phyloP scores from a whole-genome alignment of 1,139 yeast species.

The Yamadazyma diospyri region DNA sequence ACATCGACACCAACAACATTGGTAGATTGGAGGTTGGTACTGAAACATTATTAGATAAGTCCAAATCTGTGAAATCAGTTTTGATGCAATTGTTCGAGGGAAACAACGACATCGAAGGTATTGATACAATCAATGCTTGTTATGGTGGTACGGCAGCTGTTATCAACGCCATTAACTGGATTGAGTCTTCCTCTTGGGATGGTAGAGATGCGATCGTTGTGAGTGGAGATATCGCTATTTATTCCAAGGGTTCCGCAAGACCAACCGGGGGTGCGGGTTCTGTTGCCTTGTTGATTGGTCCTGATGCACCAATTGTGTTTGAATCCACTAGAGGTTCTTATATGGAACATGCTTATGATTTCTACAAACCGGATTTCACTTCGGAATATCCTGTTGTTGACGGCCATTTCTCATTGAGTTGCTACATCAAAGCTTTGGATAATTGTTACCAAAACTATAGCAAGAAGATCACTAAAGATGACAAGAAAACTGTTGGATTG shows the following conservation, averaged over 20 bases:
- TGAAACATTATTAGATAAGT: slow-evolving; percentile 93
- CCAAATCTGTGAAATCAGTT: slow-evolving; percentile 94
- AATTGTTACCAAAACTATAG: slow-evolving; percentile 80
- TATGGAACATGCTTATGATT: slow-evolving; percentile 97
- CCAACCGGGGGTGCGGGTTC: slow-evolving; percentile 99
- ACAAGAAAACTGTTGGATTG: slow-evolving; percentile 57
- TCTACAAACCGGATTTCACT: slow-evolving; percentile 96
- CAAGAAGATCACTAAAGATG: slow-evolving; percentile 64
- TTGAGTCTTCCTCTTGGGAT: slow-evolving; percentile 96
- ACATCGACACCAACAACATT: slow-evolving; percentile 72
- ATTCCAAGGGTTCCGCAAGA: slow-evolving; percentile 96
- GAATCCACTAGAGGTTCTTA: slow-evolving; percentile 85
- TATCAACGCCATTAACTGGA: slow-evolving; percentile 92
- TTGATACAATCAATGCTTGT: slow-evolving; percentile 96
- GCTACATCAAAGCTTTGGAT: slow-evolving; percentile 94
- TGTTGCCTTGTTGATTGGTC: slow-evolving; percentile 92
- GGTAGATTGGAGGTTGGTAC: slow-evolving; percentile 99
- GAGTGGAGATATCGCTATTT: slow-evolving; percentile 96
- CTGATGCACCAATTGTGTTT: slow-evolving; percentile 95
- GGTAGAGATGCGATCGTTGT: slow-evolving; percentile 98
- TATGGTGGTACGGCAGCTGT: slow-evolving; percentile 98
- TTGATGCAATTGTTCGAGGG: slow-evolving; percentile 92
- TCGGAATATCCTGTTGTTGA: slow-evolving; percentile 97
- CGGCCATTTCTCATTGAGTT: slow-evolving; percentile 91
- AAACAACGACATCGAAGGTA: slow-evolving; percentile 90